A percentile compares a stretch with the other conserved stretches of the same genome.
phyloP scores from a whole-genome alignment of 2,329 filamentous ascomycete species.

The Mycosphaerelloides madeirae region DNA sequence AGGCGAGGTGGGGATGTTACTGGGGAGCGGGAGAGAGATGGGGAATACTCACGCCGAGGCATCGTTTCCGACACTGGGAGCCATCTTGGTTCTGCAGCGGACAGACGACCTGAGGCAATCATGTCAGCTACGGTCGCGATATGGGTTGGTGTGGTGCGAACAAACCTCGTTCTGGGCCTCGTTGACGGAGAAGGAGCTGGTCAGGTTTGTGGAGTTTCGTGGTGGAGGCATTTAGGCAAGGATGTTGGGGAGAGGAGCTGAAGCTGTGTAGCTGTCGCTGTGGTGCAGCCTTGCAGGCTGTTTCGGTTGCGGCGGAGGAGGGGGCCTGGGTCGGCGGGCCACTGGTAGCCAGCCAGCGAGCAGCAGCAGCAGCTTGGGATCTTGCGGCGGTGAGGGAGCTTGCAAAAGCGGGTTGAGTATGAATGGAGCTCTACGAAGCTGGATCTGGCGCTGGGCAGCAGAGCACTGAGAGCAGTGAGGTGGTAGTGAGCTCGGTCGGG shows the following conservation, averaged over 20 bases:
- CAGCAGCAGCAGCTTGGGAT: neutral
- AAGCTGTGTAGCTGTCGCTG: constrained; percentile 1
- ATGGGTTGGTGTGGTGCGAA: constrained; percentile 49
- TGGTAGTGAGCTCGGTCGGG: neutral
- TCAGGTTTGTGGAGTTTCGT: constrained; percentile 2
- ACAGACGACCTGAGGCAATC: constrained; percentile 78
- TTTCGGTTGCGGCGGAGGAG: no score
- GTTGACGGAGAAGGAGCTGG: constrained; percentile 8
- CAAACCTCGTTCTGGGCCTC: constrained; percentile 32
- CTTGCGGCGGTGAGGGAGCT: no score
- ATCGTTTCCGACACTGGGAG: constrained; percentile 94
- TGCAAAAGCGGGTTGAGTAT: no score
- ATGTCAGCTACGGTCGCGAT: no score
- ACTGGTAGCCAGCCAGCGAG: no score
- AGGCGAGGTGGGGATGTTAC: neutral
- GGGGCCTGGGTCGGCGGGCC: no score
- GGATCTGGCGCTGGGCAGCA: no score
- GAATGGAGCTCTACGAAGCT: no score
- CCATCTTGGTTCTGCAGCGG: constrained; percentile 93
- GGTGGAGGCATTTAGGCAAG: constrained; percentile 2
- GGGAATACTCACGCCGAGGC: constrained; percentile 79
- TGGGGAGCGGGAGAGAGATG: constrained; percentile 21
- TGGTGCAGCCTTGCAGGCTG: constrained; percentile 38
- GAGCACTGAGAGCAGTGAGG: neutral
- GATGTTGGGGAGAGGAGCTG: constrained; percentile 2